A percentile compares a stretch with the other conserved stretches of the same genome.
These are phyloP conservation scores for Oryza australiensis DNA, from an alignment of 176 grass and related monocot genomes.

Conservation along the genomic window DNA sequence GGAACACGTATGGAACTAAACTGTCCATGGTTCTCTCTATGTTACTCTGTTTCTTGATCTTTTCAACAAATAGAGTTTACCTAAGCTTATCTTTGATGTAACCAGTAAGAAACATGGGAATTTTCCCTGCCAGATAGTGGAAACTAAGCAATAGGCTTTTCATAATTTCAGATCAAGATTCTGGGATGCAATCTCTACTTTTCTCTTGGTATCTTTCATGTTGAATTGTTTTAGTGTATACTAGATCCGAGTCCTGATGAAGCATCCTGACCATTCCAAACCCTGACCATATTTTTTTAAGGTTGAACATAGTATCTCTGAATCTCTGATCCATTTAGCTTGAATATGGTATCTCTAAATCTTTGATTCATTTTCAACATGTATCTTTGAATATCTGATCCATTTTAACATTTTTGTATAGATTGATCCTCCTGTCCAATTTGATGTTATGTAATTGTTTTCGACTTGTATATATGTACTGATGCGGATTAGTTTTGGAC, in stretches of 20 bases:
- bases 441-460: too few relatives aligned
- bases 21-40: too few relatives aligned
- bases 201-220: background rate
- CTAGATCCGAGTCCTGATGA: background rate
- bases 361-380: too few relatives aligned
- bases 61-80: constrained; percentile 1
- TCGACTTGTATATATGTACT: too few relatives aligned
- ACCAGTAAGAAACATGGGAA: constrained; percentile 1
- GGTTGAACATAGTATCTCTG: background rate
- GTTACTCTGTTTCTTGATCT: constrained; percentile 18
- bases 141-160: background rate
- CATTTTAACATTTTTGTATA: too few relatives aligned
- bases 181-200: background rate
- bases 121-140: background rate
- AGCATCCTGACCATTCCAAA: background rate
- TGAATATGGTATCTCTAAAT: too few relatives aligned
- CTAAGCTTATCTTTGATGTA: constrained; percentile 1
- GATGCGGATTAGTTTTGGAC: too few relatives aligned
- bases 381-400: too few relatives aligned
- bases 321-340: too few relatives aligned
- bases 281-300: background rate
- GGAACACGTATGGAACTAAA: background rate
- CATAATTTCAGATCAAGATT: constrained; percentile 9
- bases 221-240: background rate
- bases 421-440: too few relatives aligned